Evolutionary conservation across 306 rosid genomes (phyloP).

Genomic region (Biancaea sappan): DNA sequence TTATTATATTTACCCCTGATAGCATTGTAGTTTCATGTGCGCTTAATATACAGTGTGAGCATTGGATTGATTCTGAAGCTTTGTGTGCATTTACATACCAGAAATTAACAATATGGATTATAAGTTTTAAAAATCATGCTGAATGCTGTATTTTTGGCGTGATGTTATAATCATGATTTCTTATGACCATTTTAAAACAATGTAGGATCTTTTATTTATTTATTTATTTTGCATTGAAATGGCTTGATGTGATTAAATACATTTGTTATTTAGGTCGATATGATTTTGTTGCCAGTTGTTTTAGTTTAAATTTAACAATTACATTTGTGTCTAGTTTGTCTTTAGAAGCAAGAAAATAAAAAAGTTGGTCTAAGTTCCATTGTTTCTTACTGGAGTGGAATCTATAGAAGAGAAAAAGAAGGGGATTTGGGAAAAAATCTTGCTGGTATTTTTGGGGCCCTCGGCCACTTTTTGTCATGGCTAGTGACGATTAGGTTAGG

Average conservation of each 20-base stretch:
- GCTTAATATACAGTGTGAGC: neutral
- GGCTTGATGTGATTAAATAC: neutral
- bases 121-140: neutral
- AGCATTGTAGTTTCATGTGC: neutral
- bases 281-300: neutral
- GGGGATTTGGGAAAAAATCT: neutral
- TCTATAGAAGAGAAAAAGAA: neutral
- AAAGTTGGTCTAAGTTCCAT: neutral
- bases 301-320: neutral
- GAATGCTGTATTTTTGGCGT: conserved; percentile 4
- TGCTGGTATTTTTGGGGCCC: neutral
- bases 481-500: neutral
- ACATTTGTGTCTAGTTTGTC: neutral
- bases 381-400: neutral
- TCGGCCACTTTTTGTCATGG: neutral
- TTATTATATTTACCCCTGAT: neutral
- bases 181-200: neutral
- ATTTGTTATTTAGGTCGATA: neutral
- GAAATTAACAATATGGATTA: conserved; percentile 2
- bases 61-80: conserved; percentile 14
- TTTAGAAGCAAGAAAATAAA: neutral
- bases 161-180: neutral
- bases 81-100: conserved; percentile 15
- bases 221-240: too few species aligned
- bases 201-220: neutral